phyloP scores from a whole-genome alignment of 805 yeast genomes.

The Blastobotrys mokoenaii region DNA sequence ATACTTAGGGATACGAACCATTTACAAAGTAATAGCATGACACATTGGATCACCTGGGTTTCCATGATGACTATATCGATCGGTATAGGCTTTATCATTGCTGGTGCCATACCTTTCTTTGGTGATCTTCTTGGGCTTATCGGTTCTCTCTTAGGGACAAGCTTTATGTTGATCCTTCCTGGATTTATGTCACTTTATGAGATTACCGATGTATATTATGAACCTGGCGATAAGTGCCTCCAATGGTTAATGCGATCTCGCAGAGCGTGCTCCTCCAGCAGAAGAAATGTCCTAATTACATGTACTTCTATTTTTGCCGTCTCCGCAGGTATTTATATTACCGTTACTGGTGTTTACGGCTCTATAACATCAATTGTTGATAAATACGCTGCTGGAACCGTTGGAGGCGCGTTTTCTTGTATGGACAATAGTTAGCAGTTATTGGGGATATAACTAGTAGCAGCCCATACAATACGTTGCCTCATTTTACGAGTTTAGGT shows the following conservation, averaged over 20 bases:
- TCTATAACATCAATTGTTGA: constrained; percentile 1
- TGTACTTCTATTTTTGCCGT: neutral
- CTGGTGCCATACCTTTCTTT: constrained; percentile 5
- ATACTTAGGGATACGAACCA: constrained; percentile 2
- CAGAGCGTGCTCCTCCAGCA: neutral
- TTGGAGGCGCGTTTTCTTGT: constrained; percentile 5
- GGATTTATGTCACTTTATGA: constrained; percentile 3
- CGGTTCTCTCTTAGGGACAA: constrained; percentile 4
- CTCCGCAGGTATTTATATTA: constrained; percentile 2
- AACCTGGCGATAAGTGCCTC: neutral
- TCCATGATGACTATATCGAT: constrained; percentile 1
- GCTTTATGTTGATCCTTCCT: constrained; percentile 3
- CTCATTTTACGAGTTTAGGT: no score
- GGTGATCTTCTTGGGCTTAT: constrained; percentile 2
- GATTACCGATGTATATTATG: neutral
- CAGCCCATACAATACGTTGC: no score
- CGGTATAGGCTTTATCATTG: constrained; percentile 2
- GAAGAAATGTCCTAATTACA: neutral
- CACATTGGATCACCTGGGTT: constrained; percentile 4
- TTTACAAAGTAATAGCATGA: constrained; percentile 1
- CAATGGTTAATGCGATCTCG: neutral
- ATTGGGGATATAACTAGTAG: no score
- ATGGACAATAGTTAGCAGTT: neutral
- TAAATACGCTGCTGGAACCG: neutral
- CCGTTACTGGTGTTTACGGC: constrained; percentile 5